These are phyloP conservation scores for Vigna hirtella DNA, from an alignment of 306 rosid species.

Conservation along the genomic window DNA sequence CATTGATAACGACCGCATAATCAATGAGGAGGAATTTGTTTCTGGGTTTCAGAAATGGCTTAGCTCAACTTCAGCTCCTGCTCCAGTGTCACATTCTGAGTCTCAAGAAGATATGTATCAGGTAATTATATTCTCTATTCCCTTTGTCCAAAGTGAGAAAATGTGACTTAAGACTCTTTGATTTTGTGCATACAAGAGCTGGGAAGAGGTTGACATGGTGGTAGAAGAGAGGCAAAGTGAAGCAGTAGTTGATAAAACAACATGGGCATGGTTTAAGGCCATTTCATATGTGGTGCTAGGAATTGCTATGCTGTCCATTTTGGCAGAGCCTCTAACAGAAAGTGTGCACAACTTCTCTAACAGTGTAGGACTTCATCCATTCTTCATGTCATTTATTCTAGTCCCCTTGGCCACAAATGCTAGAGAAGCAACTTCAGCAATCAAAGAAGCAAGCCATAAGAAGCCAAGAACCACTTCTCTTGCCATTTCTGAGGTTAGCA, in stretches of 20 bases:
- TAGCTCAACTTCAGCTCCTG: conserved; percentile 22
- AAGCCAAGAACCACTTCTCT: conserved; percentile 53
- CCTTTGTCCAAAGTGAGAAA: neutral
- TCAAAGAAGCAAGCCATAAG: conserved; percentile 46
- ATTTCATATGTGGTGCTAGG: conserved; percentile 41
- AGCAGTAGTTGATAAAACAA: conserved; percentile 41
- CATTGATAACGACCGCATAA: conserved; percentile 37
- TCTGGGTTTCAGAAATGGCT: conserved; percentile 46
- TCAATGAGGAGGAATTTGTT: conserved; percentile 48
- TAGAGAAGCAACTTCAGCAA: conserved; percentile 55
- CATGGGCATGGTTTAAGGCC: conserved; percentile 49
- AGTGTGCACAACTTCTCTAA: conserved; percentile 55
- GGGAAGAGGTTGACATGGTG: conserved; percentile 46
- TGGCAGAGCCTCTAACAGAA: conserved; percentile 62
- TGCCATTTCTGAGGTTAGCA: conserved; percentile 59
- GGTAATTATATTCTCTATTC: conserved; percentile 28
- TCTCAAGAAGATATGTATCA: conserved; percentile 32
- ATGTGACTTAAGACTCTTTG: neutral
- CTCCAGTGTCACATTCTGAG: conserved; percentile 24
- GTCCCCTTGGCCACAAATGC: conserved; percentile 62
- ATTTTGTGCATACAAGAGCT: conserved; percentile 37
- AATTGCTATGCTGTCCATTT: conserved; percentile 51
- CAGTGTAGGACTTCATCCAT: conserved; percentile 47
- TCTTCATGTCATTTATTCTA: conserved; percentile 56
- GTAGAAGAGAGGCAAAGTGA: conserved; percentile 43